Conservation (phyloP, 2,329 filamentous ascomycete genomes). For the Venturia asperata region DNA sequence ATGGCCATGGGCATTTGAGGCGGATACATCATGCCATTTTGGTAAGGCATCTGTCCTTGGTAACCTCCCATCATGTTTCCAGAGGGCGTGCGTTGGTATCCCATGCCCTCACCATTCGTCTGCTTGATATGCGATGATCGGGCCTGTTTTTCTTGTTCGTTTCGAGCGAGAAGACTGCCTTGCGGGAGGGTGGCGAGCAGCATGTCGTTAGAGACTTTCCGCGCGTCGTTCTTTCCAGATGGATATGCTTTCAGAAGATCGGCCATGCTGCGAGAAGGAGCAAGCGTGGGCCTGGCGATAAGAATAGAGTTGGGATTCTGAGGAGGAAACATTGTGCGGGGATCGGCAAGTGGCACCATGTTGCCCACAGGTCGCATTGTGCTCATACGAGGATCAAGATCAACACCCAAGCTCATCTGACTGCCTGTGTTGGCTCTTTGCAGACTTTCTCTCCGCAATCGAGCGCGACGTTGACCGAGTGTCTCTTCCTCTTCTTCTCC, state of each 20-base stretch:
- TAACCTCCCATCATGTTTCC: conserved; percentile 7
- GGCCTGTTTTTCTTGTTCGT: conserved; percentile 32
- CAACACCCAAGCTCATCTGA: conserved; percentile 18
- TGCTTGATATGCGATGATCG: conserved; percentile 25
- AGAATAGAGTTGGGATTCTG: not conserved
- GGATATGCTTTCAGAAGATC: conserved; percentile 55
- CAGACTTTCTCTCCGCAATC: conserved; percentile 47
- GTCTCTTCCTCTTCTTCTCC: conserved; percentile 61
- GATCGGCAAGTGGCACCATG: conserved; percentile 3
- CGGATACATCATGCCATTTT: conserved; percentile 8
- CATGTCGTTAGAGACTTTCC: conserved; percentile 32
- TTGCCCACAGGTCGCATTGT: conserved; percentile 3
- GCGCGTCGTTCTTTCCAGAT: conserved; percentile 30
- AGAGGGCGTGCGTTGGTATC: conserved; percentile 6
- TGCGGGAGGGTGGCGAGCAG: conserved; percentile 31
- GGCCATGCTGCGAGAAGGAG: conserved; percentile 48
- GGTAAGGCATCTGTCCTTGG: not conserved
- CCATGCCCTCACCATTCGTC: not conserved
- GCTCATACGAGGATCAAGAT: conserved; percentile 22
- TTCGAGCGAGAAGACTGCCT: conserved; percentile 37
- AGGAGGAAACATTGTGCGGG: conserved; percentile 2
- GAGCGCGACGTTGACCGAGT: conserved; percentile 65
- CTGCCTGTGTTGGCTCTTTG: not conserved
- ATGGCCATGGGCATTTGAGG: conserved; percentile 11
- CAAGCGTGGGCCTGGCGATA: not conserved